Evolutionary conservation across 2,329 filamentous ascomycete species (phyloP).

Genomic region (Thelonectria olida): DNA sequence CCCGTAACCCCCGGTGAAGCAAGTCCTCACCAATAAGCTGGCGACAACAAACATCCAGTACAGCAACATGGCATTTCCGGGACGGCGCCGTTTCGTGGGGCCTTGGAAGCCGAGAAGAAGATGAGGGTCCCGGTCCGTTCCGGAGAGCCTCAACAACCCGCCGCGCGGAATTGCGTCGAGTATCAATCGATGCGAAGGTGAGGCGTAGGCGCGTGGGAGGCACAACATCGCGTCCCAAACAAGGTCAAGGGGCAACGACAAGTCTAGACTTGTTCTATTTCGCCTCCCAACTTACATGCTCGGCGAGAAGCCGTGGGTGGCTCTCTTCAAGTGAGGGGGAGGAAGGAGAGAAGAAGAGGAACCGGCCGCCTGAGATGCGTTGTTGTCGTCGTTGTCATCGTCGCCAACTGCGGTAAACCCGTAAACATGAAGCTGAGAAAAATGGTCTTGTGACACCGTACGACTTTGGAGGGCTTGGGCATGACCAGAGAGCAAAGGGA

Average conservation of each 20-base stretch:
- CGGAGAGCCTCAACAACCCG: background rate
- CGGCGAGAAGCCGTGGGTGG: slow-evolving; percentile 12
- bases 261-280: background rate
- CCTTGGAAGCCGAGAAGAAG: background rate
- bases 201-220: background rate
- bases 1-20: background rate
- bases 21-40: background rate
- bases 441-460: background rate
- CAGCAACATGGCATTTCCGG: background rate
- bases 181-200: background rate
- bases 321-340: slow-evolving; percentile 1
- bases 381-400: background rate
- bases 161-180: background rate
- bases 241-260: background rate
- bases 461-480: background rate
- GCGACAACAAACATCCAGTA: background rate
- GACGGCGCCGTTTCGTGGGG: background rate
- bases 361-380: background rate
- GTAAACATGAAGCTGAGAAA: background rate
- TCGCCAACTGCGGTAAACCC: background rate
- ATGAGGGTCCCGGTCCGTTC: slow-evolving; percentile 11
- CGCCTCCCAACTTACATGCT: background rate
- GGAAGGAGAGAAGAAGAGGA: slow-evolving; percentile 1
- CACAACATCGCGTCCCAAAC: background rate
- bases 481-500: background rate